Conservation (phyloP, 2,329 filamentous ascomycete genomes). For the Rachicladosporium sp. region DNA sequence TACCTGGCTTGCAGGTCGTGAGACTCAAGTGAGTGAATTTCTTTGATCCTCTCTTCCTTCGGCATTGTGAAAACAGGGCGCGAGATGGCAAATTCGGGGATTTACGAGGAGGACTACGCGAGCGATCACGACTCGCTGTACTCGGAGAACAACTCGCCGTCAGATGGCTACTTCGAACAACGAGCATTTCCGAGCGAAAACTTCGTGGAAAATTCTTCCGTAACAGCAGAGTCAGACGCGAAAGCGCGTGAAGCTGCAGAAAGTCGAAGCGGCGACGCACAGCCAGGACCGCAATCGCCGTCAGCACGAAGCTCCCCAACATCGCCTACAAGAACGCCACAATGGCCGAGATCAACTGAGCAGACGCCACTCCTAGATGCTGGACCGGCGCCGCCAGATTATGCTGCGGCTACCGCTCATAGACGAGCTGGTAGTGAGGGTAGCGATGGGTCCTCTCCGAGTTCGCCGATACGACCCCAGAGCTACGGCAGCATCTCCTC, state of each 20-base stretch:
- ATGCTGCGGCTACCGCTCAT: not conserved
- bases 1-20: too few species aligned
- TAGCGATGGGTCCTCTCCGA: too few species aligned
- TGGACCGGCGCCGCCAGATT: not conserved
- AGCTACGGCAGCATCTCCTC: too few species aligned
- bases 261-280: too few species aligned
- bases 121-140: not conserved
- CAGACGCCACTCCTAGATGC: not conserved
- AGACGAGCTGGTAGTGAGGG: not conserved
- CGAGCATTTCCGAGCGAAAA: not conserved
- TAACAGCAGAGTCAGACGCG: not conserved
- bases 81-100: too few species aligned
- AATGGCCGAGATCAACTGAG: not conserved
- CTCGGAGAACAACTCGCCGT: not conserved
- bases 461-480: too few species aligned
- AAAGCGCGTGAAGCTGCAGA: not conserved
- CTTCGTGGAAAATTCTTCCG: not conserved
- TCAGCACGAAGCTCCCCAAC: not conserved
- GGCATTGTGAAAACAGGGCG: too few species aligned
- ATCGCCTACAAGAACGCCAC: not conserved
- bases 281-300: not conserved
- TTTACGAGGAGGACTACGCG: too few species aligned
- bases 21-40: too few species aligned
- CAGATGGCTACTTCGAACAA: not conserved
- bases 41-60: too few species aligned